Evolutionary conservation across 2,329 filamentous ascomycete genomes (phyloP), one percentile per base, ranked within the genome.

Genomic region (Penicillium rolfsii): DNA sequence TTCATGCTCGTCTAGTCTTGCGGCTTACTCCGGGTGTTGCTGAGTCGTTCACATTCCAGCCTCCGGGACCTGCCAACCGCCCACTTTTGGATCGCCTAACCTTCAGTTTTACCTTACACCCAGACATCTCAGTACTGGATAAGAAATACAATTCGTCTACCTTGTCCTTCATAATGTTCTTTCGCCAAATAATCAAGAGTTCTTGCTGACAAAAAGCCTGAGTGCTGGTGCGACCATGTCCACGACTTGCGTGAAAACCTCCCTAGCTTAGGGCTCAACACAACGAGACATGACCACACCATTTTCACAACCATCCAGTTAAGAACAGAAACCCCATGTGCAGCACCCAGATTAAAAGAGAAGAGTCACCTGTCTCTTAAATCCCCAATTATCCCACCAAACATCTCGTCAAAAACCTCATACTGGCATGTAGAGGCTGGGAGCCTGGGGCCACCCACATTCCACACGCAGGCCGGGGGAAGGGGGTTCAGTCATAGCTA

Each of bases 401-500:
- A 22, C 8, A 36, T 12, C 5, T 41, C 50, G 16, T 22, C 36
- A 26, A 46, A 11, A 5, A 11, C 48, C 22, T 40, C 19, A 14
- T 3, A 30, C 35, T 24, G 50, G 50, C 36, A 53, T 53, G 50
- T 16, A 36, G 36, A 40, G 50, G 50, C 50, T 41, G 50, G 50
- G 35, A 9, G 12, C 3, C 19, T 22, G 19, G 24, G n/a, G 12
- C 38, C 40, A 43, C 9, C 45, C 53, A 55, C 65, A 67, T 67
- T 67, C 65, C 54, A 60, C 24, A 45, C 52, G 57, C 49, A 55
- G 52, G 55, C 57, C 7, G 49, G 60, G 35, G 16, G 8, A 33
- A 11, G 30, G 30, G 5, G 8, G 30, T 22, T 22, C 33, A n/a
- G 35, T 36, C 48, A 53, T 38, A 52, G 5, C 22, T 26, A 46